Evolutionary conservation across 176 grass and related monocot species (phyloP), one percentile per base, ranked within the genome.

Genomic region (Pharus latifolius): DNA sequence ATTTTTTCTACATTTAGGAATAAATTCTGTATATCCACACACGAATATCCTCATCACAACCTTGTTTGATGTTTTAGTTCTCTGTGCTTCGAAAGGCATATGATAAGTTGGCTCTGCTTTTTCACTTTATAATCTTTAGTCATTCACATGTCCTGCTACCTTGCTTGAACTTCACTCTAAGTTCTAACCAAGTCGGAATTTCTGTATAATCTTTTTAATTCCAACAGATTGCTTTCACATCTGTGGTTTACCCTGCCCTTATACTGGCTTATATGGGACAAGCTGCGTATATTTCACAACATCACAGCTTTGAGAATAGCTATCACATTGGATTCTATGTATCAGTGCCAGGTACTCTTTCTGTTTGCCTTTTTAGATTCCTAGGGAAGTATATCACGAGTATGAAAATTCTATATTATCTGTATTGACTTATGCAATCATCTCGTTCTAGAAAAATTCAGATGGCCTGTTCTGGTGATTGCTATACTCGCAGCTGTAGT

Each of bases 211-310:
- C 41, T 52, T 79, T 79, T 60, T 74, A 42, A 50, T 79, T 32
- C 10, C 14, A 90, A 78, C 87, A 98, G 94, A 80, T 98, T 47
- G 87, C 94, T 78, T 98, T 98, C 74, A 87, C 84, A 16, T 55
- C n/a, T 38, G 38, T 93, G 57, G 89, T 98, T 38, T 98, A 98
- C 73, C 94, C 89, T 20, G 73, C 94, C 9, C 78, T 98, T 17
- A 63, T 98, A 58, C 81, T 98, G n/a, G 89, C 94, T 52, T 98
- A 98, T 52, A 92, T 92, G 89, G 94, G 94, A 40, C 94, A 98
- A 81, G 94, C 94, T 56, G 94, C 94, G 66, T 98, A 93, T 78
- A 82, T 98, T 59, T 98, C 94, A 46, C 79, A 43, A 34, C 95
- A 99, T 81, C 95, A 94, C 61, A 70, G 37, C 35, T 94, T 94